Percentiles rank a stretch among this genome's conserved stretches.
Evolutionary conservation across 2,329 filamentous ascomycete genomes (phyloP).

Genomic region (Beauveria asiatica): DNA sequence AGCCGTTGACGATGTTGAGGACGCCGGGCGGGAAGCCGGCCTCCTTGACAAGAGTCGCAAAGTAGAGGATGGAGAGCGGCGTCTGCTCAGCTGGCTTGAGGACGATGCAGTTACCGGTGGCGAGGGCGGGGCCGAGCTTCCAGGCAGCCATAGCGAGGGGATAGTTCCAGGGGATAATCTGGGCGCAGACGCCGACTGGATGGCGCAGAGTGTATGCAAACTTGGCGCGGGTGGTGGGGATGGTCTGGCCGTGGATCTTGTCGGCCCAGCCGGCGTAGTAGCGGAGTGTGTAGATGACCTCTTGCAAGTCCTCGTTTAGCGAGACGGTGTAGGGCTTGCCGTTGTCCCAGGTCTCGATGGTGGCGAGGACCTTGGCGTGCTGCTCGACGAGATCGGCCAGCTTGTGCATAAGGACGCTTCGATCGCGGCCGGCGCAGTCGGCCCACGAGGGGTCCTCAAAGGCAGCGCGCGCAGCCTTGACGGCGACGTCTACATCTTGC

Average conservation of each 20-base stretch:
- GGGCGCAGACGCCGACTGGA: slow-evolving; percentile 67
- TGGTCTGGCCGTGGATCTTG: slow-evolving; percentile 70
- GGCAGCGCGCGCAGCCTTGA: slow-evolving; percentile 50
- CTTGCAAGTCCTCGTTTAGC: slow-evolving; percentile 54
- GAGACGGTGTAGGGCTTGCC: slow-evolving; percentile 59
- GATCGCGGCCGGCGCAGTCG: slow-evolving; percentile 55
- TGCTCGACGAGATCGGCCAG: slow-evolving; percentile 62
- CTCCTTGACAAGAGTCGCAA: slow-evolving; percentile 59
- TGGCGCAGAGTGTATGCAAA: slow-evolving; percentile 69
- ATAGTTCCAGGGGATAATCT: slow-evolving; percentile 72
- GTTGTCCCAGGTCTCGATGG: slow-evolving; percentile 73
- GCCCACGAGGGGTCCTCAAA: slow-evolving; percentile 62
- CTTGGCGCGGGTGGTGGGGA: slow-evolving; percentile 59
- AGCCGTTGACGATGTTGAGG: slow-evolving; percentile 66
- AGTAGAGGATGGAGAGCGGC: slow-evolving; percentile 54
- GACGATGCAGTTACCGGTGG: slow-evolving; percentile 55
- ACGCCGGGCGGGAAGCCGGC: slow-evolving; percentile 74
- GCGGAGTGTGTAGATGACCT: slow-evolving; percentile 41
- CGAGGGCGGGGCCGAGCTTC: slow-evolving; percentile 67
- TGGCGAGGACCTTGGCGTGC: slow-evolving; percentile 42
- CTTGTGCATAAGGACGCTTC: slow-evolving; percentile 61
- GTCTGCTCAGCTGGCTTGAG: slow-evolving; percentile 62
- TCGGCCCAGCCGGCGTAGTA: slow-evolving; percentile 76
- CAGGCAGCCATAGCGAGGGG: slow-evolving; percentile 44
- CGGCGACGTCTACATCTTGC: slow-evolving; percentile 25